Evolutionary conservation across 164 flowering plant species (phyloP), one percentile per base, ranked within the genome.

Genomic region (Hamamelis virginiana): DNA sequence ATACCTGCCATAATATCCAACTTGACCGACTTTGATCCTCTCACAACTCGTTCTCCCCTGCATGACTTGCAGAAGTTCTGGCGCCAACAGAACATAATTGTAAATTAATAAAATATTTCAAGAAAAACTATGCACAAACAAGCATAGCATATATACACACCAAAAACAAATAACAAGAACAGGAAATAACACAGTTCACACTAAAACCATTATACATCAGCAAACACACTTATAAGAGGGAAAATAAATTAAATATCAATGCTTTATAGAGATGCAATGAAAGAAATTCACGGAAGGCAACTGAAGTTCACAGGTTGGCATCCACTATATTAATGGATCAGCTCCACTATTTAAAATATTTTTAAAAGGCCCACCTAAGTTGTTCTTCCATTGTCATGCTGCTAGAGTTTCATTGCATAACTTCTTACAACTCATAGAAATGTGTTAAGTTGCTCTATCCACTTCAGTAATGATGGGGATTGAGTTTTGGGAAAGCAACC

Each of bases 41-140:
- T 79, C 64, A 85, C 81, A 21, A 95, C 91, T 43, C 86, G 80
- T 3, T 71, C 79, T 43, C 98, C 98, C 52, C 76, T 79, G 80
- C 98, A 95, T 43, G 97, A 73, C 68, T 82, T 91, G 88, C 98
- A 94, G 27, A 79, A 75, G 73, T 72, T 82, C 97, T 94, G 69
- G 28, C 62, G 41, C 45, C 59, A 16, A 27, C 10, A 76, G n/a
- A 11, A 53, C 11, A 60, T 33, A 15, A 47, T 44, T 60, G 52
- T 51, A 58, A 50, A 28, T 15, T 23, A 38, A 38, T 5, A 13
- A 9, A 9, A 19, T 2, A 33, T n/a, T 44, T 18, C n/a, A 19
- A 53, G 61, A 44, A 13, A 47, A 44, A 64, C 33, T 47, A 64
- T 8, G n/a, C 50, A 63, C 26, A 41, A 18, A 3, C 11, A 43